phyloP scores from a whole-genome alignment of 1,139 yeast genomes.

The Pichia sp. region DNA sequence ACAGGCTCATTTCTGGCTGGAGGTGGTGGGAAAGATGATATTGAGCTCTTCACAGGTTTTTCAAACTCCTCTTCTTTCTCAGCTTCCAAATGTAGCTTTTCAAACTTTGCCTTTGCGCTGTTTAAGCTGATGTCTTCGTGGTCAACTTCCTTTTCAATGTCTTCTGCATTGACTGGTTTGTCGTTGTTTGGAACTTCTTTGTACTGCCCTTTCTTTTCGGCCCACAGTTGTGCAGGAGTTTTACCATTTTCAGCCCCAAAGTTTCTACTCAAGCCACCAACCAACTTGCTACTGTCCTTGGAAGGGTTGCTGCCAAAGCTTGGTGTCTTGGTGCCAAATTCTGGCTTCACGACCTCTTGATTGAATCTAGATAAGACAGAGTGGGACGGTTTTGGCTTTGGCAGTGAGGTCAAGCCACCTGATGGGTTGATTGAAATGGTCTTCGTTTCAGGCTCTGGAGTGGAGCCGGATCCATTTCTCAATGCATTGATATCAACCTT shows the following conservation, averaged over 20 bases:
- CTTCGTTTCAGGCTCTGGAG: slow-evolving; percentile 33
- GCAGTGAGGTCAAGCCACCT: slow-evolving; percentile 55
- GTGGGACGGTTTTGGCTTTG: slow-evolving; percentile 57
- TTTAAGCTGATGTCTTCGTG: slow-evolving; percentile 27
- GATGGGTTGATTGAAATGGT: slow-evolving; percentile 26
- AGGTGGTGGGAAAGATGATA: slow-evolving; percentile 20
- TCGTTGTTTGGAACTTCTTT: slow-evolving; percentile 38
- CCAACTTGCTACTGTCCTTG: slow-evolving; percentile 42
- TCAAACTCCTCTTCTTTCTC: slow-evolving; percentile 21
- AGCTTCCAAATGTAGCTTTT: slow-evolving; percentile 24
- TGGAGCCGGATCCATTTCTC: slow-evolving; percentile 31
- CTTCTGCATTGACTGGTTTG: slow-evolving; percentile 29
- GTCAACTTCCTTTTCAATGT: slow-evolving; percentile 18
- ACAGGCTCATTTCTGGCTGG: slow-evolving; percentile 10
- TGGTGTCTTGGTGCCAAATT: slow-evolving; percentile 56
- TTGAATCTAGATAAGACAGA: slow-evolving; percentile 50
- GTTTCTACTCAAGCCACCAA: slow-evolving; percentile 64
- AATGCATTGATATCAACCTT: slow-evolving; percentile 43
- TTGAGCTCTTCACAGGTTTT: slow-evolving; percentile 19
- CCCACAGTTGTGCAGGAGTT: slow-evolving; percentile 96
- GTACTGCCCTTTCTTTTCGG: slow-evolving; percentile 75
- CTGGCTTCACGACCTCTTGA: slow-evolving; percentile 37
- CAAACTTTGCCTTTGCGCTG: slow-evolving; percentile 29
- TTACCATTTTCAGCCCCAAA: slow-evolving; percentile 74
- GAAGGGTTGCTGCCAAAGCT: slow-evolving; percentile 32